Evolutionary conservation across 2,329 filamentous ascomycete species (phyloP), one percentile per base, ranked within the genome.

Genomic region (Cercospora zeae-maydis): DNA sequence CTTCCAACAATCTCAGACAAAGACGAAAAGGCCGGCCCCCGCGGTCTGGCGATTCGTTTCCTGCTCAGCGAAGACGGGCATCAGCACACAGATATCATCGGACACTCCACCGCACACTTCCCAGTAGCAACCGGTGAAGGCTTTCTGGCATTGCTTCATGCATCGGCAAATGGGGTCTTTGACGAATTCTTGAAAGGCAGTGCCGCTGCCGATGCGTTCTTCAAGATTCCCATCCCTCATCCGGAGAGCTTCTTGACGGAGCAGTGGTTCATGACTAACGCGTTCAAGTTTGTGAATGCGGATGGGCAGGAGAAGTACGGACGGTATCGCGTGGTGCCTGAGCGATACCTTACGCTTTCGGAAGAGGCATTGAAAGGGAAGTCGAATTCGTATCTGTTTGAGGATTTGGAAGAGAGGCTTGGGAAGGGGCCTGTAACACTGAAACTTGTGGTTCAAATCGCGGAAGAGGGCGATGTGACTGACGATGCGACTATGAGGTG

Each of bases 51-150:
- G 3, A 70, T 83, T 33, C 79, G 82, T 1, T 84, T 84, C 71
- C 67, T 78, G 16, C 76, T 83, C 2, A 63, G 71, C 37, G 70
- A 73, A 3, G 61, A 73, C 19, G 76, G 76, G 1, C 75, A 78
- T 13, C 72, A 77, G 19, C 84, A 86, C 72, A 86, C 83, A 1
- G 84, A 87, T 69, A 82, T 86, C 66, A 75, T 86, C 56, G 73
- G 78, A 0, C 83, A 86, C 72, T 82, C 79, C 1, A 82, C 80
- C 1, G 76, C 79, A 1, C 79, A 76, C 71, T 86, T 86, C 72
- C 83, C 84, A 0, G 78, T 78, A 0, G 75, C 78, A 36, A 84
- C 81, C 0, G 83, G 83, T 13, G 82, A 78, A 13, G 81, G 80
- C n/a, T 83, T 84, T 52, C 76, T 84, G 1, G 76, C 77, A 8